These are phyloP conservation scores for Pulveroboletus sp. DNA, from an alignment of 768 basidiomycete species.

Conservation along the genomic window DNA sequence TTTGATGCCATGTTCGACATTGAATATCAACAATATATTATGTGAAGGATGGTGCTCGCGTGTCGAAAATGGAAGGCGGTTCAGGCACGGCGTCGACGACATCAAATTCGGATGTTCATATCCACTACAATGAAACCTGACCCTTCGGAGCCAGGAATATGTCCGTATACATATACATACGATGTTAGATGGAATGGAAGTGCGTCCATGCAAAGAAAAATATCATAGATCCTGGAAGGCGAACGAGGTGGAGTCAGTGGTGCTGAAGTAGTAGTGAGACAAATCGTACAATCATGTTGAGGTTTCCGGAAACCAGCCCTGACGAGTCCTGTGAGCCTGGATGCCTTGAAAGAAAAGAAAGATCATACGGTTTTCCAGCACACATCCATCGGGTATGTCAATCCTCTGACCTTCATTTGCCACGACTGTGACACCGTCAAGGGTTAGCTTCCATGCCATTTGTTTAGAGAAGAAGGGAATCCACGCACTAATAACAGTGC, in stretches of 20 bases:
- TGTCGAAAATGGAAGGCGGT: no score
- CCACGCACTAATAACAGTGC: slow-evolving; percentile 75
- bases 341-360: not conserved
- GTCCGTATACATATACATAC: not conserved
- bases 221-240: slow-evolving; percentile 9
- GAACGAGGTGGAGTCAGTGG: not conserved
- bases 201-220: not conserved
- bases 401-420: slow-evolving; percentile 82
- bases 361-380: slow-evolving; percentile 60
- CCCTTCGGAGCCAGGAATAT: no score
- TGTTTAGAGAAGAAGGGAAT: not conserved
- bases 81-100: no score
- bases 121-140: no score
- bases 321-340: not conserved
- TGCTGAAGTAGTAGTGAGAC: not conserved
- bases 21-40: no score
- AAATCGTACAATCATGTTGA: slow-evolving; percentile 63
- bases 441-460: not conserved
- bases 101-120: no score
- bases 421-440: slow-evolving; percentile 42
- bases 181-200: not conserved
- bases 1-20: no score
- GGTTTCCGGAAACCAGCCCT: slow-evolving; percentile 78
- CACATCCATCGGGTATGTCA: slow-evolving; percentile 78
- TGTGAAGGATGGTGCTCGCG: no score